A percentile compares a stretch with the other conserved stretches of the same genome.
phyloP scores from a whole-genome alignment of 2,329 filamentous ascomycete species.

The Rhexocercosporidium sp. region DNA sequence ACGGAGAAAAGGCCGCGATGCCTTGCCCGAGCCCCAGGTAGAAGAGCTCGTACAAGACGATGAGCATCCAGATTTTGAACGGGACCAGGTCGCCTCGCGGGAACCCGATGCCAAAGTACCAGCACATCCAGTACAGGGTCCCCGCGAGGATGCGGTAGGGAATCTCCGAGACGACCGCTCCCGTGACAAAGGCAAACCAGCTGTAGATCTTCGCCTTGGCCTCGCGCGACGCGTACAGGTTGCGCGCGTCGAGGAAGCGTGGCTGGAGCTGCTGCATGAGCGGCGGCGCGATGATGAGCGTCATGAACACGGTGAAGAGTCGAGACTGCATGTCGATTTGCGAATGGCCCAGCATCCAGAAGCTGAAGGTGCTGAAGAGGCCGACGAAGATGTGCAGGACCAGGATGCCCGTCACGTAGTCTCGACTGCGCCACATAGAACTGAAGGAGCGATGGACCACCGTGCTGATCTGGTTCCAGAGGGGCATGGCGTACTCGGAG shows the following conservation, averaged over 20 bases:
- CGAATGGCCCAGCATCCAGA: neutral
- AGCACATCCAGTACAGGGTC: neutral
- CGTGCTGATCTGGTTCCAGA: conserved; percentile 2
- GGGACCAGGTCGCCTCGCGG: neutral
- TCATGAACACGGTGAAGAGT: conserved; percentile 4
- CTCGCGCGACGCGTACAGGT: conserved; percentile 1
- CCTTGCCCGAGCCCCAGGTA: conserved; percentile 4
- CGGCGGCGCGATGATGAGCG: conserved; percentile 4
- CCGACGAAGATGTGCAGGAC: conserved; percentile 4
- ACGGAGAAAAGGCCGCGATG: conserved; percentile 4
- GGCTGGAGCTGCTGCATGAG: conserved; percentile 8
- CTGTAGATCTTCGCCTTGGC: neutral
- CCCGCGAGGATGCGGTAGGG: neutral
- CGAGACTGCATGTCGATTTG: neutral
- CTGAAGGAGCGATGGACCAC: neutral
- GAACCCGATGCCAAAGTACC: neutral
- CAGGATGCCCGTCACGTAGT: neutral
- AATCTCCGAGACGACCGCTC: neutral
- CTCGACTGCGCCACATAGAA: conserved; percentile 6
- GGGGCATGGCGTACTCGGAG: conserved; percentile 5
- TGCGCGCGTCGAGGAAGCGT: neutral
- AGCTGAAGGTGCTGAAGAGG: conserved; percentile 5
- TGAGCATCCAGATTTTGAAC: neutral
- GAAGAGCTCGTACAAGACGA: conserved; percentile 8
- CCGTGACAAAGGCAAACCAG: conserved; percentile 2